Base-by-base conservation (phyloP, 2,329 filamentous ascomycete genomes). In the Myriangium duriaei region DNA sequence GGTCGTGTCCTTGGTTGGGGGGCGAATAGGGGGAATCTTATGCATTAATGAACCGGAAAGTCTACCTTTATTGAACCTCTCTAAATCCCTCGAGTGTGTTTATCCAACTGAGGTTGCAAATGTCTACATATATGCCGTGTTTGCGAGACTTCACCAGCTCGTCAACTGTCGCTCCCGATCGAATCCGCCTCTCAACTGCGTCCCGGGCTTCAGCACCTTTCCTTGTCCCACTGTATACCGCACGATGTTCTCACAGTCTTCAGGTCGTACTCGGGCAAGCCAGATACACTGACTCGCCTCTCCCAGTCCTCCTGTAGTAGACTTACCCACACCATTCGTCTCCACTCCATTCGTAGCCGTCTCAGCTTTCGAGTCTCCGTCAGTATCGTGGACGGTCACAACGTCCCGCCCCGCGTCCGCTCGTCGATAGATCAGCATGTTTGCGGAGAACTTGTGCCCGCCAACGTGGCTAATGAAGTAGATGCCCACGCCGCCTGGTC, bases 391-490 rank as follows among this genome's bases (percentile, higher is more conserved):
- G 38, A 49, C 40, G 36, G 42, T 40, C 30, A 48, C 44, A 56
- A 41, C 49, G 30, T 47, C 43, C 24, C 45, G 32, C 5, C 42
- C 39, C 21, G 46, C 40, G 11, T 55, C 60, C 5, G 68, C 66
- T 12, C 72, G 70, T 7, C 91, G 73, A 58, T 98, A 96, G 1
- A 98, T 69, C 66, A 98, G 82, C 49, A 96, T 76, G 52, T 98
- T 98, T 17, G 91, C 91, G 32, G 79, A 78, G 62, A 93, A 96
- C 64, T 95, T 95, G 66, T 98, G 91, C 0, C 91, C 91, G 17
- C 91, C 91, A 2, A 95, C 86, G 54, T 98, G 91, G 48, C 78
- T 88, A 54, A 96, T 92, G 56, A 95, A 96, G 63, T 94, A 94
- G 47, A 98, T 83, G 1, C 85, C 88, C 4, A 95, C 88, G 10